Percentiles rank a stretch among this genome's conserved stretches.
Conservation (phyloP, 2,329 filamentous ascomycete genomes). For the Mariannaea elegans region DNA sequence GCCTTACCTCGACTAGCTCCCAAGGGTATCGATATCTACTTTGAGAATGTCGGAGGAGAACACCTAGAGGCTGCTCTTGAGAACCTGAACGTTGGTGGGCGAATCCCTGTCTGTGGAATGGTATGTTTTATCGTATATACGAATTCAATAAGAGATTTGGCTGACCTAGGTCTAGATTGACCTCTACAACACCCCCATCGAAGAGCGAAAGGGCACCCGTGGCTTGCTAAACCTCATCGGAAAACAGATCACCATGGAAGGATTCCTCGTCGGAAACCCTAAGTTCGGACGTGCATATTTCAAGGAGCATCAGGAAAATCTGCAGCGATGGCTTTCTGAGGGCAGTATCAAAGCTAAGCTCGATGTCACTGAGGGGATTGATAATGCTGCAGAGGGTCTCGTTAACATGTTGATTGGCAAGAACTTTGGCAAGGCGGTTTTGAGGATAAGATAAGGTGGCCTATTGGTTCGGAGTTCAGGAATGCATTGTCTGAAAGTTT, state of each 20-base stretch:
- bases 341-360: conserved; percentile 77
- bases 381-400: conserved; percentile 78
- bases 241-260: conserved; percentile 76
- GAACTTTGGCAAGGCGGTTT: conserved; percentile 87
- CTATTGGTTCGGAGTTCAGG: too few relatives aligned
- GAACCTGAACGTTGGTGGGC: conserved; percentile 67
- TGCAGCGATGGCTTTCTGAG: conserved; percentile 80
- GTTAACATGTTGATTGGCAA: conserved; percentile 78
- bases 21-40: conserved; percentile 77
- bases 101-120: conserved; percentile 73
- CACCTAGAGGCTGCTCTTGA: conserved; percentile 58
- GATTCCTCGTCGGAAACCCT: conserved; percentile 76
- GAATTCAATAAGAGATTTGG: fast-evolving
- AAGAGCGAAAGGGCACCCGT: conserved; percentile 70
- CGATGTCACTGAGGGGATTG: conserved; percentile 77
- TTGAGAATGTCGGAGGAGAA: conserved; percentile 63
- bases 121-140: conserved; percentile 41
- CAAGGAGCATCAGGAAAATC: conserved; percentile 77
- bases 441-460: conserved; percentile 61
- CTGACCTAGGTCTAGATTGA: conserved; percentile 59
- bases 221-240: conserved; percentile 71
- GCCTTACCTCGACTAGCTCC: conserved; percentile 77
- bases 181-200: conserved; percentile 71
- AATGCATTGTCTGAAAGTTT: too few relatives aligned
- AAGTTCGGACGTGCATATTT: conserved; percentile 73